Conservation (phyloP, 768 basidiomycete genomes). For the Auriscalpium vulgare region DNA sequence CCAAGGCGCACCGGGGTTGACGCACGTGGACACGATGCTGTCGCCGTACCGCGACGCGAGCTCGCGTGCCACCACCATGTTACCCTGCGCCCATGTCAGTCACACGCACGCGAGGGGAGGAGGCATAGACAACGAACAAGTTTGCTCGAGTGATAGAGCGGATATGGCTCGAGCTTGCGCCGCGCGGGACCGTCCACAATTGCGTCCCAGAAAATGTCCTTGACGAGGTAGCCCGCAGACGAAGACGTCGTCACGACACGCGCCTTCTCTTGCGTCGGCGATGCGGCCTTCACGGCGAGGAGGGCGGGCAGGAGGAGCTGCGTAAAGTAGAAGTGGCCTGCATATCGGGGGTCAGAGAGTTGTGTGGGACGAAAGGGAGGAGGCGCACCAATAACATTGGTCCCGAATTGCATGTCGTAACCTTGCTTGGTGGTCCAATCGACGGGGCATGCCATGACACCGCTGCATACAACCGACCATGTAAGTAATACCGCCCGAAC, state of each 20-base stretch:
- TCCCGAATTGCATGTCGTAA: constrained; percentile 51
- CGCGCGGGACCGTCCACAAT: constrained; percentile 22
- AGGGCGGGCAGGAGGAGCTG: constrained; percentile 42
- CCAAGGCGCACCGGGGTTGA: constrained; percentile 29
- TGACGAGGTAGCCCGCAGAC: constrained; percentile 24
- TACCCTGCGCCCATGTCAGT: constrained; percentile 20
- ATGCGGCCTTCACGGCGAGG: constrained; percentile 28
- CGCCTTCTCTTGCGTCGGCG: constrained; percentile 30
- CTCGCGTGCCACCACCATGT: constrained; percentile 34
- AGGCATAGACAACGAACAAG: constrained; percentile 26
- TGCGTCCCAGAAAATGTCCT: constrained; percentile 31
- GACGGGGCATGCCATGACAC: constrained; percentile 36
- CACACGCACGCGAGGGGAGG: too few relatives aligned
- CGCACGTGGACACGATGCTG: constrained; percentile 35
- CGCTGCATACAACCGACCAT: constrained; percentile 23
- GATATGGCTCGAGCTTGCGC: constrained; percentile 4
- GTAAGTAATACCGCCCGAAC: neutral
- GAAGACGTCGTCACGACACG: constrained; percentile 45
- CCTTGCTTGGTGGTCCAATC: constrained; percentile 37
- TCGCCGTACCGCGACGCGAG: constrained; percentile 39
- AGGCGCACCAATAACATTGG: constrained; percentile 41
- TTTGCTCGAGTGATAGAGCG: constrained; percentile 32
- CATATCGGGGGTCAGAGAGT: neutral
- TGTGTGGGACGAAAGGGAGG: neutral
- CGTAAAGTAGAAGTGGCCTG: constrained; percentile 58